Evolutionary conservation across 495 filamentous ascomycete species (phyloP), one percentile per base, ranked within the genome.

Genomic region (Penicillium mononematosum): DNA sequence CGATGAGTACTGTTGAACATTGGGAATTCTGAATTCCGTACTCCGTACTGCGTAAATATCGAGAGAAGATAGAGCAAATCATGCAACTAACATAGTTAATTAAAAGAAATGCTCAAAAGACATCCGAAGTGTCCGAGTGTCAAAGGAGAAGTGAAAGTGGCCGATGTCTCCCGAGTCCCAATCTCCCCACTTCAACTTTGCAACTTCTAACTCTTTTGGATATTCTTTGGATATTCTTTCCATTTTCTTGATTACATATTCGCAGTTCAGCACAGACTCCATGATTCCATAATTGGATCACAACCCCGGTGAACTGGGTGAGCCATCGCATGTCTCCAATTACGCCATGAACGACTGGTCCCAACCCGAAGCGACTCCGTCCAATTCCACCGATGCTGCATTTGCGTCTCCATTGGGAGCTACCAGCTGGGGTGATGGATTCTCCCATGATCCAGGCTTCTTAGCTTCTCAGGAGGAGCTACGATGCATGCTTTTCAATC

Each of bases 381-480:
- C 63, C n/a, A 58, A 68, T 39, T 58, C 65, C 17, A 62, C 56
- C 9, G 58, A 63, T 12, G 49, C 24, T 32, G 55, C 59, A 4
- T 68, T 68, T 20, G 51, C 55, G 1, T 66, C 65, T 17, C 65
- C 65, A 17, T 60, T 65, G 10, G 64, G 58, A 17, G 34, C 60
- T 29, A 57, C 60, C 32, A 66, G 66, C 57, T 72, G 70, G 69
- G 54, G 59, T 31, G 70, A 75, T 58, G 71, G 65, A 19, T 72
- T 72, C 55, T 65, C 68, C 19, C 70, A 72, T 41, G 69, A 75
- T 48, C 72, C 70, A 10, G 68, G 64, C 2, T 75, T 69, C 55
- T 64, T 75, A 16, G 72, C 71, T 10, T 75, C 68, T 5, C 68
- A 75, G 58, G 69, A 75, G 61, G 69, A 73, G 50, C 53, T 75